Evolutionary conservation across 768 basidiomycete genomes (phyloP), one percentile per base, ranked within the genome.

Genomic region (Chalciporus piperatus): DNA sequence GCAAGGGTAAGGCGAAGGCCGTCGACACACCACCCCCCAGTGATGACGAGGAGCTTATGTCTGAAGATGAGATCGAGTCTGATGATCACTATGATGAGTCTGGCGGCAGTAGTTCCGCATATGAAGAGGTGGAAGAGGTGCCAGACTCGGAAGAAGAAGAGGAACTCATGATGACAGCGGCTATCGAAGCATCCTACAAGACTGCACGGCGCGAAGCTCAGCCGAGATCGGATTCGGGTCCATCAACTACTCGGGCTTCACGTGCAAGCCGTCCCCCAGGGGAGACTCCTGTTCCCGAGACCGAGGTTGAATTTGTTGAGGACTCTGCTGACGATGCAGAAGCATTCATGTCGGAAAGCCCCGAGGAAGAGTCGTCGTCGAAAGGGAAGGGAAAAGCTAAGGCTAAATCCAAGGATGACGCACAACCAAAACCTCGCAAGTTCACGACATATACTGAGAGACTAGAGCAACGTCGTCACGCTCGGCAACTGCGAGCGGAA

Each of bases 21-120:
- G 45, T 62, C 6, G 53, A 59, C 1, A 57, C 56, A n/a, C 62
- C 69, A 41, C 68, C 68, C 35, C 64, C 57, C n/a, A 56, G 51
- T 16, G 55, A 55, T 11, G 55, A 61, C n/a, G 72, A 74, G 3
- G 68, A 60, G 2, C 47, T 51, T 7, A 30, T 63, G 20, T 61
- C 70, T 33, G 72, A 77, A 17, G 67, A 70, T 39, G 74, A 69
- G 17, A 59, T 72, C 35, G 75, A 76, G 35, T 74, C 71, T 52
- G 69, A 72, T 42, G 76, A 76, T 39, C 57, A 66, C 19, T 42
- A 76, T 23, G 70, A 74, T 11, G 84, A 85, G 51, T 82, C 78
- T 16, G 77, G 77, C 27, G 77, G 73, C 48, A 68, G 68, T 52
- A 83, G 75, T 23, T 87, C 87, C 37, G 85, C 85, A 50, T 87